Evolutionary conservation across 2,329 filamentous ascomycete genomes (phyloP), one percentile per base, ranked within the genome.

Genomic region (Ascochyta clinopodiicola): DNA sequence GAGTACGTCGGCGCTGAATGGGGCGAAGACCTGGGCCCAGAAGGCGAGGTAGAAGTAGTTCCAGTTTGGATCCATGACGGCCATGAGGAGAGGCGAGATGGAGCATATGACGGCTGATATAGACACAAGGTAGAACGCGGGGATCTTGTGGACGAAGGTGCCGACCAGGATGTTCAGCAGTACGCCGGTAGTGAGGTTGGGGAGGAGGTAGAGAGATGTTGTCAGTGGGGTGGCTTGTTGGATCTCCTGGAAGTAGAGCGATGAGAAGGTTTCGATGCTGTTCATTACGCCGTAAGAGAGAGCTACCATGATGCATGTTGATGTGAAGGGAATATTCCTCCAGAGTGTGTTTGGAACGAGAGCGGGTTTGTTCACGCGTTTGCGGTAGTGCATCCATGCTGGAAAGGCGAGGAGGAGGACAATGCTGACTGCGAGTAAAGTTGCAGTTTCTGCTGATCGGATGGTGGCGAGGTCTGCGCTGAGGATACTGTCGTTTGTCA

Each of bases 241-340:
- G 4, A 78, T 68, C 32, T 78, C 68, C 58, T 78, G 76, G 59
- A 80, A 84, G 50, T 75, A 79, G n/a, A 78, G 79, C 12, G 75
- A 78, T 4, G 73, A 72, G 37, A 78, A 71, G 56, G 77, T 69
- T 52, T 75, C 76, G 13, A 72, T 70, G 9, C 71, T 70, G 3
- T 74, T 77, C 6, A 69, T 70, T 1, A 74, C 78, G 32, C 71
- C 69, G 44, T 69, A 72, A 7, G 67, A 68, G 1, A 79, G 56
- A 1, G 73, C 59, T 7, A 79, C 72, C 64, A 66, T 82, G 9
- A 80, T 66, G 64, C 86, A 88, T 5, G 84, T 81, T 21, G 74
- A 79, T 0, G 83, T 78, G 61, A 88, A 88, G 0, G 80, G 70
- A 0, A 70, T 63, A 40, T 84, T 86, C 22, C 71, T 78, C 86